Evolutionary conservation across 139 green algal genomes (phyloP), one percentile per base, ranked within the genome.

Genomic region (Coccomyxa sp.): DNA sequence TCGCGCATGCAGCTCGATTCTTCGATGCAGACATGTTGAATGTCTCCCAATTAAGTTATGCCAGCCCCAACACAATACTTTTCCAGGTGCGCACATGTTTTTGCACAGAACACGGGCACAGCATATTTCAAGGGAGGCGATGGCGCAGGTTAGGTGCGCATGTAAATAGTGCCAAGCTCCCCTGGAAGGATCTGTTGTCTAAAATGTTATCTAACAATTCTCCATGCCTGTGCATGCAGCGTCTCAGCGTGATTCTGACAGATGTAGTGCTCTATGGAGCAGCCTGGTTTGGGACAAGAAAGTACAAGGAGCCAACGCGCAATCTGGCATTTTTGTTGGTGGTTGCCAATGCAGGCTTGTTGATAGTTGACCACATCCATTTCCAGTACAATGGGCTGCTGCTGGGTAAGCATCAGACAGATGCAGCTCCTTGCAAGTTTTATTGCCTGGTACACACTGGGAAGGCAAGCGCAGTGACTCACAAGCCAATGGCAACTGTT

Each of bases 311-410:
- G 18, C 13, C 4, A 58, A 71, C 0, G 76, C 13, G 76, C 76
- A 80, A 60, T 31, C 0, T 75, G 57, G 79, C n/a, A 14, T 60
- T 90, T 78, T 85, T 94, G 86, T 78, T 87, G 82, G 80, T 91
- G 25, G 82, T 95, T 0, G 76, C 77, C 25, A 93, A 93, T 81
- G 91, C 94, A 0, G 96, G 93, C 0, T 91, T 99, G 58, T 82
- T 99, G 17, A 89, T 98, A 81, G 94, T 99, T 79, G 96, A 99
- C 87, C 95, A 99, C 91, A 91, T 99, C 27, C 96, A 99, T 87
- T 99, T 99, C 82, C 96, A 99, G 89, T 99, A 99, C 92, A 99
- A 99, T 88, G 95, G 96, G 38, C 67, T 97, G 18, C 88, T 99
- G 75, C 86, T 99, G 32, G 96, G 95, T 93, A 30, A 27, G 82